phyloP scores from a whole-genome alignment of 305 asterid genomes.

The Fraxinus velutina region DNA sequence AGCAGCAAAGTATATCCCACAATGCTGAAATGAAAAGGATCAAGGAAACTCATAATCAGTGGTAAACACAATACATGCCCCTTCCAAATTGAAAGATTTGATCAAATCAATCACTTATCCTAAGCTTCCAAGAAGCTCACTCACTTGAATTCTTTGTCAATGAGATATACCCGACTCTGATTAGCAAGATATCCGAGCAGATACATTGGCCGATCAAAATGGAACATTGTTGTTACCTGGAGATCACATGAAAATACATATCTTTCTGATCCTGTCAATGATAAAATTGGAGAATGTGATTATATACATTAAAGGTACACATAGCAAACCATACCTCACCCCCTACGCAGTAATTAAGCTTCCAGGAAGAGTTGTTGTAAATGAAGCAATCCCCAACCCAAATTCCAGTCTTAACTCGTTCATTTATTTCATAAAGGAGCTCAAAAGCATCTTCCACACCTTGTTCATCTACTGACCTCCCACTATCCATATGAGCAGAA shows the following conservation, averaged over 20 bases:
- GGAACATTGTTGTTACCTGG: slow-evolving; percentile 95
- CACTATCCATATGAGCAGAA: slow-evolving; percentile 80
- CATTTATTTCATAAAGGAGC: slow-evolving; percentile 82
- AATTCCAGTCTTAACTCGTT: slow-evolving; percentile 89
- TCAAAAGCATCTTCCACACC: slow-evolving; percentile 96
- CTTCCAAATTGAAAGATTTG: slow-evolving; percentile 9
- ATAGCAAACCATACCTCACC: slow-evolving; percentile 73
- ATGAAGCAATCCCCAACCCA: slow-evolving; percentile 99
- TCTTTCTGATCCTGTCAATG: slow-evolving; percentile 21
- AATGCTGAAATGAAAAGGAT: slow-evolving; percentile 52
- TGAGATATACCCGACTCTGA: slow-evolving; percentile 84
- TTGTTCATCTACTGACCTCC: slow-evolving; percentile 76
- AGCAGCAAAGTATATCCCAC: slow-evolving; percentile 83
- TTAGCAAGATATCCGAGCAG: slow-evolving; percentile 94
- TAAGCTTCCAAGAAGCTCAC: slow-evolving; percentile 28
- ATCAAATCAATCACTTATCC: slow-evolving; percentile 11
- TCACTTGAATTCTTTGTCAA: slow-evolving; percentile 98
- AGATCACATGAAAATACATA: slow-evolving; percentile 23
- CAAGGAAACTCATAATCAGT: slow-evolving; percentile 7
- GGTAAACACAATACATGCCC: slow-evolving; percentile 1
- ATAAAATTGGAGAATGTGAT: slow-evolving; percentile 5
- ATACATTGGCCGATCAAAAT: slow-evolving; percentile 97
- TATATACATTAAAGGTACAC: not conserved
- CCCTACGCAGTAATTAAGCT: slow-evolving; percentile 95
- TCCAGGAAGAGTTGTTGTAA: slow-evolving; percentile 93